Percentiles rank a stretch among this genome's conserved stretches.
Evolutionary conservation across 2,329 filamentous ascomycete genomes (phyloP).

Genomic region (Xylariaceae sp.): DNA sequence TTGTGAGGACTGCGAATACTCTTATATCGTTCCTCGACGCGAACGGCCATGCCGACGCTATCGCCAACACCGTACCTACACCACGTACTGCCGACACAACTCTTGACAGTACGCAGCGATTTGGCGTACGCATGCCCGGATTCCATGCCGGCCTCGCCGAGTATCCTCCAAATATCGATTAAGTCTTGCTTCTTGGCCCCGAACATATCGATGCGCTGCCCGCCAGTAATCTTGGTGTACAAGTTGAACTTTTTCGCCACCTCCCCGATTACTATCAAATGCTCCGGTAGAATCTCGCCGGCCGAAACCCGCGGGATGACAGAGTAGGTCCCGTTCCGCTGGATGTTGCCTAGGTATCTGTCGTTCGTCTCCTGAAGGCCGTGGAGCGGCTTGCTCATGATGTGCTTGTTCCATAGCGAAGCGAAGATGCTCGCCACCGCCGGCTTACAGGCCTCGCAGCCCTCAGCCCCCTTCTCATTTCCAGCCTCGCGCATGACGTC

Average conservation of each 20-base stretch:
- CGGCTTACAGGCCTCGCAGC: constrained; percentile 85
- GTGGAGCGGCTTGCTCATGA: constrained; percentile 65
- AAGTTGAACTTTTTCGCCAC: constrained; percentile 79
- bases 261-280: constrained; percentile 74
- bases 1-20: constrained; percentile 85
- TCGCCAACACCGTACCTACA: constrained; percentile 85
- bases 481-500: constrained; percentile 77
- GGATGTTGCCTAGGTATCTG: constrained; percentile 80
- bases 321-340: constrained; percentile 85
- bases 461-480: constrained; percentile 63
- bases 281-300: constrained; percentile 83
- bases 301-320: constrained; percentile 78
- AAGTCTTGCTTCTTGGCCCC: constrained; percentile 85
- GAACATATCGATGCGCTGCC: constrained; percentile 89
- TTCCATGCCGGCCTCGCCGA: constrained; percentile 82
- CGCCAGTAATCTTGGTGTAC: constrained; percentile 90
- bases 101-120: constrained; percentile 82
- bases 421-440: constrained; percentile 74
- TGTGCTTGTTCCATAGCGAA: constrained; percentile 75
- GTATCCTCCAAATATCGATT: constrained; percentile 70
- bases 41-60: constrained; percentile 83
- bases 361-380: constrained; percentile 90
- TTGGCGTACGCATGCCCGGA: constrained; percentile 89
- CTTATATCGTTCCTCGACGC: constrained; percentile 86
- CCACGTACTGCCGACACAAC: constrained; percentile 87